Percentiles rank a stretch among this genome's conserved stretches.
Conservation (phyloP, 306 rosid species). For the Erythrophleum fordii region DNA sequence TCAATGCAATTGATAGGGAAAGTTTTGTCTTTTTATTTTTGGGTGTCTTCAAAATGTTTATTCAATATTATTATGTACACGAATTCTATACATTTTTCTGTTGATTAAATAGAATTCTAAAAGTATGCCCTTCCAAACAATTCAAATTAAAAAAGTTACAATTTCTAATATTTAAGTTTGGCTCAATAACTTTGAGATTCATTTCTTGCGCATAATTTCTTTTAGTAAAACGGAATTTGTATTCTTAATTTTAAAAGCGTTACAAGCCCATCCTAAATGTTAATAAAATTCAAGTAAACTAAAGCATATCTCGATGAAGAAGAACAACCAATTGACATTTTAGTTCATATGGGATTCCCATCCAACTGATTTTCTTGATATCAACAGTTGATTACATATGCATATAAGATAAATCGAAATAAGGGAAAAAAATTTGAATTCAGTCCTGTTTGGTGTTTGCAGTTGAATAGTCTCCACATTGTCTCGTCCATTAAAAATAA, state of each 20-base stretch:
- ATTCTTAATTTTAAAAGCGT: neutral
- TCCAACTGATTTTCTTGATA: neutral
- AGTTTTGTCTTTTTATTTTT: no score
- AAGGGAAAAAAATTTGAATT: neutral
- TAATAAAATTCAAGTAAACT: neutral
- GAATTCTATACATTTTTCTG: neutral
- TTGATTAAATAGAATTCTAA: neutral
- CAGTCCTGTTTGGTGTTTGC: neutral
- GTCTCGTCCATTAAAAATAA: no score
- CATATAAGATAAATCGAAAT: neutral
- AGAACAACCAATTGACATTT: neutral
- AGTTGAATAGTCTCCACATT: neutral
- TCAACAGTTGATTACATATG: neutral
- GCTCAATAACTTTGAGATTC: neutral
- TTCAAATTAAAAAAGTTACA: neutral
- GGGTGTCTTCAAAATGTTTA: no score
- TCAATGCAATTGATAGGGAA: conserved; percentile 15
- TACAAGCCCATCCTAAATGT: neutral
- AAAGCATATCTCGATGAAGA: neutral
- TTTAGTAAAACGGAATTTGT: neutral
- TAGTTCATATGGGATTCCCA: neutral
- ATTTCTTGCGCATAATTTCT: neutral
- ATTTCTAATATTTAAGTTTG: neutral
- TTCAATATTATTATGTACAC: neutral
- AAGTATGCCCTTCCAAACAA: neutral